A percentile compares a stretch with the other conserved stretches of the same genome.
Evolutionary conservation across 2,329 filamentous ascomycete species (phyloP).

Genomic region (Mollisia scopiformis): DNA sequence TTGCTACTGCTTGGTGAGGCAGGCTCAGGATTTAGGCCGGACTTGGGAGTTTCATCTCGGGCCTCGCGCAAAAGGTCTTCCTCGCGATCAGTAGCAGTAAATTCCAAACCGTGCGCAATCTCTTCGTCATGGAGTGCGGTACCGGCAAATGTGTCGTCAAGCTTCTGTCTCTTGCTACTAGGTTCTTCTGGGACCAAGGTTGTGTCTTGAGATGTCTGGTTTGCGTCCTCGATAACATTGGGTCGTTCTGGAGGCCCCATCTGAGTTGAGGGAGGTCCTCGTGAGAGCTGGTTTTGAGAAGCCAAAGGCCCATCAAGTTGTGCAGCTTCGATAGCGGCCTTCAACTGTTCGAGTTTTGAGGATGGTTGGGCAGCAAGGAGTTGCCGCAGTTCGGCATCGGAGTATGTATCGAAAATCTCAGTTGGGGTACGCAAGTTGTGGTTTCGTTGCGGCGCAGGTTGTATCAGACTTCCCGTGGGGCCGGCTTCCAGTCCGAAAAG

Average conservation of each 20-base stretch:
- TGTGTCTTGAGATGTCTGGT: not conserved
- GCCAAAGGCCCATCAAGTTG: too few relatives aligned
- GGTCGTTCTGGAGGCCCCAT: not conserved
- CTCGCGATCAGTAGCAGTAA: not conserved
- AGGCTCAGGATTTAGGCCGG: not conserved
- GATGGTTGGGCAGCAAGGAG: too few relatives aligned
- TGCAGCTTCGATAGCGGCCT: not conserved
- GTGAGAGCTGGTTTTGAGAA: not conserved
- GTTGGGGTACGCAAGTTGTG: not conserved
- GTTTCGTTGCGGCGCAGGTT: too few relatives aligned
- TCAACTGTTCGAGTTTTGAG: not conserved
- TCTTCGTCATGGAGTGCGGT: not conserved
- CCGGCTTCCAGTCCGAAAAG: too few relatives aligned
- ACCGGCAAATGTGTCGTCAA: not conserved
- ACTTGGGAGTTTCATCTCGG: not conserved
- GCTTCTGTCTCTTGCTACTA: conserved; percentile 34
- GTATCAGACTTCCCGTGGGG: too few relatives aligned
- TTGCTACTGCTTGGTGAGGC: not conserved
- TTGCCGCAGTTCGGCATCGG: not conserved
- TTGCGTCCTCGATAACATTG: not conserved
- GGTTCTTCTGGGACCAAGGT: conserved; percentile 19
- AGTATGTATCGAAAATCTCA: not conserved
- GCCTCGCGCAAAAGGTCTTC: not conserved
- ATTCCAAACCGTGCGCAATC: not conserved
- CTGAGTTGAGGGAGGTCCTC: not conserved